Conservation (phyloP, 148 eudicot species). For the Polygonum maritimum region DNA sequence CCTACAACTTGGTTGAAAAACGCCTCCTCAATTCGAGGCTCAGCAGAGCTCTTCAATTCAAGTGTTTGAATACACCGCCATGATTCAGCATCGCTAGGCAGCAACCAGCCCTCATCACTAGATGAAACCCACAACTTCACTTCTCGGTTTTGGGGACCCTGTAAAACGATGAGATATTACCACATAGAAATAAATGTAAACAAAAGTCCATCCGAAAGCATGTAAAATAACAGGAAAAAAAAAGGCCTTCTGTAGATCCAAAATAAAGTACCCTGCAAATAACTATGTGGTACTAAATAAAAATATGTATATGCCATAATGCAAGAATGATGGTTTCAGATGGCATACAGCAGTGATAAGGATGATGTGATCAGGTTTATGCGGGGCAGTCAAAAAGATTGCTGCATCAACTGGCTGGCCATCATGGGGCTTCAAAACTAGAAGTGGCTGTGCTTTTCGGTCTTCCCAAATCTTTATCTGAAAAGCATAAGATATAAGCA, state of each 20-base stretch:
- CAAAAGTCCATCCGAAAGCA: not conserved
- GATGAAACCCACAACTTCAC: conserved; percentile 82
- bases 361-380: conserved; percentile 85
- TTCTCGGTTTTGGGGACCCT: conserved; percentile 93
- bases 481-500: not conserved
- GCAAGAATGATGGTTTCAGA: not conserved
- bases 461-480: conserved; percentile 99
- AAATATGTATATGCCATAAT: not conserved
- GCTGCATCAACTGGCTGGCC: conserved; percentile 93
- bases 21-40: conserved; percentile 54
- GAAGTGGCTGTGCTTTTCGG: conserved; percentile 62
- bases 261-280: not conserved
- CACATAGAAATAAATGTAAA: not conserved
- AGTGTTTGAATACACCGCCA: conserved; percentile 88
- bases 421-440: conserved; percentile 81
- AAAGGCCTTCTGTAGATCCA: not conserved
- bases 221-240: not conserved
- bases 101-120: conserved; percentile 99
- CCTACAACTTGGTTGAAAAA: conserved; percentile 92
- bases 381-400: conserved; percentile 72
- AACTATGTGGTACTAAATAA: not conserved
- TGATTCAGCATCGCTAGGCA: conserved; percentile 91
- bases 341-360: conserved; percentile 79
- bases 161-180: conserved; percentile 6
- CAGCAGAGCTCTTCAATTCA: conserved; percentile 71